Percentiles rank a stretch among this genome's conserved stretches.
Conservation (phyloP, 495 filamentous ascomycete species). For the Letharia columbiana region DNA sequence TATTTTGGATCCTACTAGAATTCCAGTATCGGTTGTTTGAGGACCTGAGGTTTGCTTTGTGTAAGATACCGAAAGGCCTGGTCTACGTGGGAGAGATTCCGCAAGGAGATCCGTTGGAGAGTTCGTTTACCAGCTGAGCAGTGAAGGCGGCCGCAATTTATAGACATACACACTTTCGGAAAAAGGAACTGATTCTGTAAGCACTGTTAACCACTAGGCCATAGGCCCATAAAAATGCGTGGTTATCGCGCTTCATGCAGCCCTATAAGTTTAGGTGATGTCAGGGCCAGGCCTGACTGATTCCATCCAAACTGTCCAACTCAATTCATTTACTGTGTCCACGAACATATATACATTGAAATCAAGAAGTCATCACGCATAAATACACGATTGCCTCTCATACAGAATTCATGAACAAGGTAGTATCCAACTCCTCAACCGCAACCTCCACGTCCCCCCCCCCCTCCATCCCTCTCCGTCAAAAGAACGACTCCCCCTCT, state of each 20-base stretch:
- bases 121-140: background rate
- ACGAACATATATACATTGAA: background rate
- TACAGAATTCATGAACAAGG: background rate
- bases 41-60: background rate
- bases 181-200: background rate
- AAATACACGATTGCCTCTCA: background rate
- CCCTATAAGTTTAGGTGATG: too few species aligned
- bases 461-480: background rate
- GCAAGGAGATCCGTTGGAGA: background rate
- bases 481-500: background rate
- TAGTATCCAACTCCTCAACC: background rate
- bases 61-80: background rate
- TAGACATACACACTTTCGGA: background rate
- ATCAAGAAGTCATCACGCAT: background rate
- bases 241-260: too few species aligned
- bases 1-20: background rate
- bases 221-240: too few species aligned
- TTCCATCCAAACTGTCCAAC: background rate
- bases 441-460: background rate
- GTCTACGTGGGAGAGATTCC: background rate
- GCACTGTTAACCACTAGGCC: too few species aligned
- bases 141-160: background rate
- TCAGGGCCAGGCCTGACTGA: too few species aligned
- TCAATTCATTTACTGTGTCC: background rate
- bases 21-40: background rate